These are phyloP conservation scores for Solanum hybrid DNA, from an alignment of 305 asterid species.

Conservation along the genomic window DNA sequence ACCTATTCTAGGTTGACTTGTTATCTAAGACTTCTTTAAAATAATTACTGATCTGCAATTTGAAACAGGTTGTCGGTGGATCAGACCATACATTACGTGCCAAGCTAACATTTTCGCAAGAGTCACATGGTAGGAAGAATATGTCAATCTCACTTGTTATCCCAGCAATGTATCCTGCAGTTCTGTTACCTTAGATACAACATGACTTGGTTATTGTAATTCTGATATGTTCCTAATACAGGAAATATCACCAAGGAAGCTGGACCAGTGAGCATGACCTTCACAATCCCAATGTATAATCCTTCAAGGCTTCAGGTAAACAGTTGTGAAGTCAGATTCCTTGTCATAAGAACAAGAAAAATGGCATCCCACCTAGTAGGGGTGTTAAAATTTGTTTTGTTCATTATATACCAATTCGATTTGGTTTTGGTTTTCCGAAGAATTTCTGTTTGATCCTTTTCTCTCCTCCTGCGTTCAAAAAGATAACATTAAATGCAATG, in stretches of 20 bases:
- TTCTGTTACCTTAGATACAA: background rate
- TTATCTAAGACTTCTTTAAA: background rate
- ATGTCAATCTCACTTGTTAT: background rate
- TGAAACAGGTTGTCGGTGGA: conserved; percentile 79
- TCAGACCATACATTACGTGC: conserved; percentile 89
- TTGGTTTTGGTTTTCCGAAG: background rate
- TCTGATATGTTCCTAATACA: conserved; percentile 17
- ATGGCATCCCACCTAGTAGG: background rate
- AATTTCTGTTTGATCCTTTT: background rate
- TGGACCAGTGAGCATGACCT: conserved; percentile 96
- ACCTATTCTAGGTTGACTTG: background rate
- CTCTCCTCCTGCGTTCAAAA: background rate
- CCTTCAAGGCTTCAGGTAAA: conserved; percentile 93
- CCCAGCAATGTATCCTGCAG: background rate
- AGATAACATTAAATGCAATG: background rate
- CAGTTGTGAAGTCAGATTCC: background rate
- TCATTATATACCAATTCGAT: background rate
- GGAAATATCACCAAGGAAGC: conserved; percentile 98
- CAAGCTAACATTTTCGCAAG: conserved; percentile 84
- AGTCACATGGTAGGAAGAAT: conserved; percentile 59
- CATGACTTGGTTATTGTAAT: background rate
- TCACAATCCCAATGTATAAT: conserved; percentile 95
- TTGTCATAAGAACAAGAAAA: background rate
- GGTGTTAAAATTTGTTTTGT: background rate
- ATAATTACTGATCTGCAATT: conserved; percentile 20